Percentiles rank a stretch among this genome's conserved stretches.
Evolutionary conservation across 2,329 filamentous ascomycete genomes (phyloP).

Genomic region (Ceratocystis harringtonii): DNA sequence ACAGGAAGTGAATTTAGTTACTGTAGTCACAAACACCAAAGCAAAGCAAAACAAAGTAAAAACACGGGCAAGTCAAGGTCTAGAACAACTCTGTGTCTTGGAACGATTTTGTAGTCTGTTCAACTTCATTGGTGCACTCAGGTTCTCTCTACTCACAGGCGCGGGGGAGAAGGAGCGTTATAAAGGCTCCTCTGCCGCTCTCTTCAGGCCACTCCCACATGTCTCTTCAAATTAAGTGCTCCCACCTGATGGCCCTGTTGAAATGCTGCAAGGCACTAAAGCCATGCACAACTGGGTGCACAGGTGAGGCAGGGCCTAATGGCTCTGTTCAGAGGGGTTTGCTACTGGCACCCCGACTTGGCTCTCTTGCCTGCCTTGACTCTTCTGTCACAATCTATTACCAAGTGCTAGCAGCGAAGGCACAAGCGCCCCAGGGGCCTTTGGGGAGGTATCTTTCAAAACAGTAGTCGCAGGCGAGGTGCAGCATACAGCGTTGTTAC

Average conservation of each 20-base stretch:
- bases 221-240: not conserved
- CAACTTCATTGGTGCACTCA: not conserved
- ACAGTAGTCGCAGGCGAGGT: not conserved
- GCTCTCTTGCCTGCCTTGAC: not conserved
- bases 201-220: not conserved
- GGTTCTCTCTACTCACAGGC: no score
- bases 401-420: not conserved
- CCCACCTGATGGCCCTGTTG: not conserved
- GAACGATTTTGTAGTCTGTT: not conserved
- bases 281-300: not conserved
- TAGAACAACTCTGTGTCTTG: not conserved
- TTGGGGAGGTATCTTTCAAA: not conserved
- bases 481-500: not conserved
- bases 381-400: not conserved
- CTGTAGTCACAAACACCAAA: not conserved
- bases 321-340: not conserved
- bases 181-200: not conserved
- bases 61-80: not conserved
- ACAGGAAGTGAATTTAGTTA: not conserved
- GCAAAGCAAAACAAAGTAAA: not conserved
- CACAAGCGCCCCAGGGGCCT: not conserved
- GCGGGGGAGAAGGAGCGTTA: not conserved
- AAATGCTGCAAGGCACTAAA: not conserved
- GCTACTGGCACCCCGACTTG: not conserved
- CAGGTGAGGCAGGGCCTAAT: not conserved